Evolutionary conservation across 768 basidiomycete species (phyloP).

Genomic region (Multifurca ochricompacta): DNA sequence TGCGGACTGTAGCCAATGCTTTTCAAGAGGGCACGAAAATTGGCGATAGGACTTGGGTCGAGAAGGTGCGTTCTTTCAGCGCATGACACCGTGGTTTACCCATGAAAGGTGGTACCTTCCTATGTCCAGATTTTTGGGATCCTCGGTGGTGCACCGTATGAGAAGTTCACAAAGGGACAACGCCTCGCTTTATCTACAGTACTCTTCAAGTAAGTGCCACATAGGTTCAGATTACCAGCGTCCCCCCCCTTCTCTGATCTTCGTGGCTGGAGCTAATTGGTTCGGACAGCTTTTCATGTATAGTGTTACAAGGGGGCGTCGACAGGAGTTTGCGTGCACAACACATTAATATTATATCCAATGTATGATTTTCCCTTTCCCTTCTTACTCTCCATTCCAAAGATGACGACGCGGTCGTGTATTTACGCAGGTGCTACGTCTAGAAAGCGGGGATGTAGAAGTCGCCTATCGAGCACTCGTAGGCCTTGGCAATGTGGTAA

Average conservation of each 20-base stretch:
- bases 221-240: background rate
- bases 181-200: slow-evolving; percentile 75
- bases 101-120: background rate
- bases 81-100: background rate
- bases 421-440: slow-evolving; percentile 34
- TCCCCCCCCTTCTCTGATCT: background rate
- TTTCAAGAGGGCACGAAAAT: slow-evolving; percentile 49
- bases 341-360: slow-evolving; percentile 38
- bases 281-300: slow-evolving; percentile 53
- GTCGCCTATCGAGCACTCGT: slow-evolving; percentile 64
- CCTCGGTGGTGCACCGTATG: slow-evolving; percentile 44
- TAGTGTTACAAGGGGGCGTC: slow-evolving; percentile 39
- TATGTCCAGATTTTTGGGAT: slow-evolving; percentile 46
- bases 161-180: slow-evolving; percentile 55
- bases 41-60: slow-evolving; percentile 42
- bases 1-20: slow-evolving; percentile 74
- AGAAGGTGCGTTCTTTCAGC: slow-evolving; percentile 33
- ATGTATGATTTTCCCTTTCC: slow-evolving; percentile 31
- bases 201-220: slow-evolving; percentile 70
- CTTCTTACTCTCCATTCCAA: background rate
- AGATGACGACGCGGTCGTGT: slow-evolving; percentile 1
- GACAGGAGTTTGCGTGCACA: slow-evolving; percentile 33
- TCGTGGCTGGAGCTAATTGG: slow-evolving; percentile 9
- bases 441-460: slow-evolving; percentile 53
- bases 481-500: slow-evolving; percentile 66